phyloP scores from a whole-genome alignment of 2,329 filamentous ascomycete genomes.

The Daldinia eschscholtzii region DNA sequence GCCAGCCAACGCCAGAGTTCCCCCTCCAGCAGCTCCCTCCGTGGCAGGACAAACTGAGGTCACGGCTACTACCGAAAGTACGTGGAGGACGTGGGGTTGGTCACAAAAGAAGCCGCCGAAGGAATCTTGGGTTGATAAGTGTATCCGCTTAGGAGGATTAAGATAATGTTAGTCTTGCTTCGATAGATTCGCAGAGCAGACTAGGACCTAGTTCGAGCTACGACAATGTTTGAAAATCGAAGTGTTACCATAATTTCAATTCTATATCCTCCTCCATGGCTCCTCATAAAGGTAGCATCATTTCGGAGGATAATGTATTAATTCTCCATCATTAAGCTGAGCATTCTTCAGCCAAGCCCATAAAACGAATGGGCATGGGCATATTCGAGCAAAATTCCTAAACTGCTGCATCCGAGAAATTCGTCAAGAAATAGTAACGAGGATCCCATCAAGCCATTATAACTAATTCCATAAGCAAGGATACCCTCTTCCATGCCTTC shows the following conservation, averaged over 20 bases:
- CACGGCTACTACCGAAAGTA: constrained; percentile 38
- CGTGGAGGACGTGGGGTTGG: constrained; percentile 45
- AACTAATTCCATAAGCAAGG: background rate
- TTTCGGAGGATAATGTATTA: background rate
- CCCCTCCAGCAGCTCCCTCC: constrained; percentile 39
- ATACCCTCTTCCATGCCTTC: background rate
- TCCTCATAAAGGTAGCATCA: background rate
- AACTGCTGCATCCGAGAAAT: background rate
- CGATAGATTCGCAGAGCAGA: constrained; percentile 26
- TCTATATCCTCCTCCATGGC: background rate
- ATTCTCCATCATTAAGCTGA: background rate
- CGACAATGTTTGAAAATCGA: constrained; percentile 5
- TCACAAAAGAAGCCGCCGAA: constrained; percentile 35
- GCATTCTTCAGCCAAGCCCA: background rate
- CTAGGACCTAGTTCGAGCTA: constrained; percentile 24
- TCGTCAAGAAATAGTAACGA: background rate
- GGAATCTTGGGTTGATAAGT: constrained; percentile 40
- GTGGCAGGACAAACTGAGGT: constrained; percentile 38
- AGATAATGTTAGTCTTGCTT: constrained; percentile 17
- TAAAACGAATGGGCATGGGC: background rate
- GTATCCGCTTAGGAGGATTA: constrained; percentile 35
- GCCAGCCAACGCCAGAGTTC: constrained; percentile 31
- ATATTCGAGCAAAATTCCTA: background rate
- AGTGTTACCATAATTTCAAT: constrained; percentile 3
- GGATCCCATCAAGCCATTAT: background rate